phyloP scores from a whole-genome alignment of 2,329 filamentous ascomycete genomes.

The Colletotrichum zoysiae region DNA sequence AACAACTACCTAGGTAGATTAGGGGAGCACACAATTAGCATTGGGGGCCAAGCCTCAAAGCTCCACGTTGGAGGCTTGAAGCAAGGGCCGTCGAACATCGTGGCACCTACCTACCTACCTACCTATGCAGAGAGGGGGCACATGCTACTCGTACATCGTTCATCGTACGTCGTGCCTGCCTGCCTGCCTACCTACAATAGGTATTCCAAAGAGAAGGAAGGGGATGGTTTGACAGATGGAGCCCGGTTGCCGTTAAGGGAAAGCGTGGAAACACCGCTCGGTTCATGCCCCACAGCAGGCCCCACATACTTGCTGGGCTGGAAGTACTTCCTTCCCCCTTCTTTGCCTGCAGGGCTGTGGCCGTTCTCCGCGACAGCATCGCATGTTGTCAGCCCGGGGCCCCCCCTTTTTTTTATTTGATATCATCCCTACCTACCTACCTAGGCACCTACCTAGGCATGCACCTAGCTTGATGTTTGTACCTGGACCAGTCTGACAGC shows the following conservation, averaged over 20 bases:
- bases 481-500: neutral
- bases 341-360: slow-evolving; percentile 5
- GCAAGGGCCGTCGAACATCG: neutral
- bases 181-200: neutral
- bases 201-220: neutral
- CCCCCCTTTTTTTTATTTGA: neutral
- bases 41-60: slow-evolving; percentile 30
- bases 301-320: slow-evolving; percentile 13
- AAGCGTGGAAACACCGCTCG: slow-evolving; percentile 27
- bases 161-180: neutral
- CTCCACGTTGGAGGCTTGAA: neutral
- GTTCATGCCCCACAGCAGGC: slow-evolving; percentile 1
- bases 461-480: neutral
- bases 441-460: too few species aligned
- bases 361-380: slow-evolving; percentile 6
- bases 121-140: neutral
- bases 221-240: slow-evolving; percentile 35
- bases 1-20: too few species aligned
- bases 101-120: too few species aligned
- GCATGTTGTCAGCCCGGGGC: slow-evolving; percentile 9
- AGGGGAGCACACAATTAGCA: slow-evolving; percentile 21
- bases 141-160: too few species aligned
- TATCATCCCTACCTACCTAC: neutral
- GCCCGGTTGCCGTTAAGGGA: neutral
- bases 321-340: neutral